Evolutionary conservation across 352 stramenopile species (phyloP), one percentile per base, ranked within the genome.

Genomic region (Aphanomyces stellatus): DNA sequence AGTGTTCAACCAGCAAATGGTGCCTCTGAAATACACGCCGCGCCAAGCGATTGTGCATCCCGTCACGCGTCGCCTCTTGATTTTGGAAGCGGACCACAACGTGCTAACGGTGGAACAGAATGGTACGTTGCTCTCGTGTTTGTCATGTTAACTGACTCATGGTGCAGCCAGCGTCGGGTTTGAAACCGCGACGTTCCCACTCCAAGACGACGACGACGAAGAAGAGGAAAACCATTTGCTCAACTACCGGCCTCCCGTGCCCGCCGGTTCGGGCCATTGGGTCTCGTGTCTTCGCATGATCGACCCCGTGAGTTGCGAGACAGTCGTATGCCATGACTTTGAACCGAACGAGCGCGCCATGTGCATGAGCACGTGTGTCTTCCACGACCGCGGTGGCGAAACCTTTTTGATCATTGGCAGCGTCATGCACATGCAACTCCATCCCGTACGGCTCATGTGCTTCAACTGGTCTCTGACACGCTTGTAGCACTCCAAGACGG

Each of bases 21-120:
- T 97, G 3, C 86, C 91, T 42, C 76, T 99, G n/a, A 81, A 95
- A 17, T 99, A 99, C 77, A 99, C 97, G 3, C 97, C 97, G 41
- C 91, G 97, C 53, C 88, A 96, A 73, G 96, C 98, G 51, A 91
- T 97, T 2, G 72, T 98, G 8, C 81, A 99, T 51, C 86, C 85
- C 7, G 72, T 81, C 13, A 88, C 82, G 8, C 77, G 91, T 59
- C 80, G 96, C 46, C 74, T 99, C 2, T 81, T 98, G 35, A 76
- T 99, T n/a, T 91, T 99, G 59, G 97, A 99, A 78, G 96, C 88
- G 49, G 97, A 99, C 72, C 92, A 98, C 73, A 99, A 99, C 72
- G 93, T 98, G 46, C 98, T 91, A 62, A 92, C 87, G 42, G 80
- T 88, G 34, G 87, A 91, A 42, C 93, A 98, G 72, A 98, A 98